Percentiles rank a stretch among this genome's conserved stretches.
These are phyloP conservation scores for Litsea cubeba DNA, from an alignment of 164 flowering plant genomes.

Conservation along the genomic window DNA sequence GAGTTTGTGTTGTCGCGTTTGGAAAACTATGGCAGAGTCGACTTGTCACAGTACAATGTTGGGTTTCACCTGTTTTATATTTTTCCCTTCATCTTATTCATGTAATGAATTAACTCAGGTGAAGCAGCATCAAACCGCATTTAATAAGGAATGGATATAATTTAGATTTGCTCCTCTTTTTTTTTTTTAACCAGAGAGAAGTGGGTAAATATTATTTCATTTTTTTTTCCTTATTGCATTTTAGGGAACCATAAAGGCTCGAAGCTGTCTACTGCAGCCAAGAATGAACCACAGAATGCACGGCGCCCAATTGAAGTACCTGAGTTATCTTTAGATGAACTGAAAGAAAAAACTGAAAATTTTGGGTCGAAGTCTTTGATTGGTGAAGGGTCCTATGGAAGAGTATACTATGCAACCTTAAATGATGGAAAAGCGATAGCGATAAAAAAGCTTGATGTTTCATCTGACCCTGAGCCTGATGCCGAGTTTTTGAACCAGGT, in stretches of 20 bases:
- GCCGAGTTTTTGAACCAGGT: slow-evolving; percentile 12
- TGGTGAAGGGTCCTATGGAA: slow-evolving; percentile 20
- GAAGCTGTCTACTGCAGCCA: slow-evolving; percentile 9
- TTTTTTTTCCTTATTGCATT: background rate
- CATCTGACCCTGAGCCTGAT: slow-evolving; percentile 9
- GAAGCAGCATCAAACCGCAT: background rate
- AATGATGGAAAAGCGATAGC: slow-evolving; percentile 11
- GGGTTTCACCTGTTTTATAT: background rate
- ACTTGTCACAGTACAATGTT: background rate
- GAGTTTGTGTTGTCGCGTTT: background rate
- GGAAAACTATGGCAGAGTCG: background rate
- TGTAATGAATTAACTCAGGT: background rate
- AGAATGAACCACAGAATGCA: background rate
- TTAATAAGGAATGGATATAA: background rate
- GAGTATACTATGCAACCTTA: slow-evolving; percentile 16
- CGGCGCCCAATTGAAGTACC: slow-evolving; percentile 14
- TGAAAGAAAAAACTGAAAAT: slow-evolving; percentile 14
- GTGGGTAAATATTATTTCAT: background rate
- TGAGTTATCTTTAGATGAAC: slow-evolving; percentile 13
- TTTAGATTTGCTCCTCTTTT: background rate
- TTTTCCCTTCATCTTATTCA: background rate
- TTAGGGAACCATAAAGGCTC: slow-evolving; percentile 14
- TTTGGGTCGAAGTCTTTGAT: slow-evolving; percentile 16
- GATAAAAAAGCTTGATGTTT: slow-evolving; percentile 16
- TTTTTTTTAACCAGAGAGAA: background rate